Percentiles rank a stretch among this genome's conserved stretches.
Evolutionary conservation across 2,329 filamentous ascomycete genomes (phyloP).

Genomic region (Penicillium paneum): DNA sequence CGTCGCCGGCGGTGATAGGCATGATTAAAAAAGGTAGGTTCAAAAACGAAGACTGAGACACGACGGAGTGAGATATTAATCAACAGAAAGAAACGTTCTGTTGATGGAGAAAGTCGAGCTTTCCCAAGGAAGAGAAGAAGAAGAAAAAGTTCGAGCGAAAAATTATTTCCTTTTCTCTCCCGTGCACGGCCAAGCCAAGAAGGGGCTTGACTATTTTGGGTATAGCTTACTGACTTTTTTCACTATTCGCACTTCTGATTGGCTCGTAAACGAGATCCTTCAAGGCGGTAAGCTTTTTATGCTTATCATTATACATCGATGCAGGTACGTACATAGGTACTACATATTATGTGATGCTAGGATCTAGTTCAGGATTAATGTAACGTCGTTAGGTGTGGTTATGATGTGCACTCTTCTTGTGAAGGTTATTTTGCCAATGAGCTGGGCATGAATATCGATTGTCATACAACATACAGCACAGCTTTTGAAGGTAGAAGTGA

Average conservation of each 20-base stretch:
- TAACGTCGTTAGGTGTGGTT: background rate
- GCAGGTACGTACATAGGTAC: background rate
- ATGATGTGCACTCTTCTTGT: background rate
- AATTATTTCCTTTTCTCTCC: constrained; percentile 31
- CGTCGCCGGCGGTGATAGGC: constrained; percentile 68
- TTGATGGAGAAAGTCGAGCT: constrained; percentile 60
- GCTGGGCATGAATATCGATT: background rate
- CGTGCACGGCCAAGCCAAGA: constrained; percentile 21
- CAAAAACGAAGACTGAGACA: constrained; percentile 25
- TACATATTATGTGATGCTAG: background rate
- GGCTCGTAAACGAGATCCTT: constrained; percentile 30
- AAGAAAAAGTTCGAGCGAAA: constrained; percentile 36
- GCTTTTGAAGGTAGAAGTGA: background rate
- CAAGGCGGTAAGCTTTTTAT: constrained; percentile 24
- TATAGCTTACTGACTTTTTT: constrained; percentile 19
- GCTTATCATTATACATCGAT: background rate
- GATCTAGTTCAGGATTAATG: background rate
- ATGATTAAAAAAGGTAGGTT: constrained; percentile 47
- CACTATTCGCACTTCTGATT: constrained; percentile 17
- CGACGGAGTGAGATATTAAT: constrained; percentile 32
- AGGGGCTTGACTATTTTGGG: constrained; percentile 19
- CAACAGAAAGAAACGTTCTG: constrained; percentile 49
- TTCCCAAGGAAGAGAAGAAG: constrained; percentile 54
- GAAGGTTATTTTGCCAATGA: background rate
- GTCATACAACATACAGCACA: background rate